A percentile compares a stretch with the other conserved stretches of the same genome.
Evolutionary conservation across 768 basidiomycete genomes (phyloP).

Genomic region (Phanerodontia chrysosporium): DNA sequence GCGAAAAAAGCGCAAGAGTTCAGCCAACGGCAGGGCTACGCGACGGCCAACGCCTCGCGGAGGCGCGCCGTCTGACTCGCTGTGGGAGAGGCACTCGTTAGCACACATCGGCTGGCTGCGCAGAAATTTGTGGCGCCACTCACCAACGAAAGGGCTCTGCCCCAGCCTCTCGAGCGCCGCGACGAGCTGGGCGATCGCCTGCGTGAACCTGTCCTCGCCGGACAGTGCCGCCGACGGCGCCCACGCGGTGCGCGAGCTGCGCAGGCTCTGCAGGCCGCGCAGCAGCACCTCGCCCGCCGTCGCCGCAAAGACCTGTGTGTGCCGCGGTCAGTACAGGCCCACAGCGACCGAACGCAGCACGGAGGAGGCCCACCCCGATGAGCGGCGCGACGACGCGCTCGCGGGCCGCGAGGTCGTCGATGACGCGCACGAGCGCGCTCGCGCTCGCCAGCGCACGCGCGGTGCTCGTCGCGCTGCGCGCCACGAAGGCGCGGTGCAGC

Average conservation of each 20-base stretch:
- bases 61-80: conserved; percentile 1
- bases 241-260: conserved; percentile 9
- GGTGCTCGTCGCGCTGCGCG: conserved; percentile 10
- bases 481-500: conserved; percentile 8
- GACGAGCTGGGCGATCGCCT: conserved; percentile 2
- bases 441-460: conserved; percentile 9
- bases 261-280: conserved; percentile 8
- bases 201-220: conserved; percentile 7
- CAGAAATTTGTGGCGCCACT: not conserved
- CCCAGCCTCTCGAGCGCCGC: conserved; percentile 2
- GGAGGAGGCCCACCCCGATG: conserved; percentile 6
- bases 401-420: not conserved
- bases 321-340: not conserved
- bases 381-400: conserved; percentile 8
- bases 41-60: conserved; percentile 1
- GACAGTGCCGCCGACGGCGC: conserved; percentile 12
- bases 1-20: too few species aligned
- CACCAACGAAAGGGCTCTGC: conserved; percentile 11
- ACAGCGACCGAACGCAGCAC: not conserved
- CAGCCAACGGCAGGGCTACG: too few species aligned
- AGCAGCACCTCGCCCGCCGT: conserved; percentile 11
- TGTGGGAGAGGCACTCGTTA: not conserved
- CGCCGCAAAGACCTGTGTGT: conserved; percentile 4
- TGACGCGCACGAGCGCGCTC: conserved; percentile 9
- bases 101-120: not conserved